Evolutionary conservation across 257 asterid genomes (phyloP).

Genomic region (Gentiana straminea): DNA sequence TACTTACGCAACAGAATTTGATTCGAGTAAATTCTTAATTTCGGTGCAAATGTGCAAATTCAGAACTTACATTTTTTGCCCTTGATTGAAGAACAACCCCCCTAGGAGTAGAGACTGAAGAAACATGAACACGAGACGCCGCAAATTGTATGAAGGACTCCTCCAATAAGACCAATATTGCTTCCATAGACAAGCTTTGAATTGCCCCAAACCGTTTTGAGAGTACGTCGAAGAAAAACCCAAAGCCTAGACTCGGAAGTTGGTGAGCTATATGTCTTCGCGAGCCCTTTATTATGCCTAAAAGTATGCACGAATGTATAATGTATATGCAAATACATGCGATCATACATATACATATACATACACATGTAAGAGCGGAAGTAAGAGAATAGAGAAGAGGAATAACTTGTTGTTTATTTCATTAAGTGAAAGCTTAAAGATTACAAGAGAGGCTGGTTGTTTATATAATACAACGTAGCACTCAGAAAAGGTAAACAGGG

Average conservation of each 20-base stretch:
- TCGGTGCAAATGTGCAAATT: no score
- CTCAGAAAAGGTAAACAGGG: no score
- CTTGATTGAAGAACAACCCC: constrained; percentile 1
- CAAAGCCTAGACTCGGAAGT: constrained; percentile 3
- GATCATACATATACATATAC: no score
- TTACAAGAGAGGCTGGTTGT: no score
- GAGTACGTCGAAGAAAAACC: background rate
- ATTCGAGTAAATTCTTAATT: no score
- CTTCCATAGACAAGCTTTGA: constrained; percentile 9
- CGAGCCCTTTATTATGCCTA: constrained; percentile 7
- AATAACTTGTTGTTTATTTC: no score
- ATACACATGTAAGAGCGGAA: no score
- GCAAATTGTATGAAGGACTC: constrained; percentile 10
- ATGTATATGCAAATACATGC: no score
- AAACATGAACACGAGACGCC: constrained; percentile 3
- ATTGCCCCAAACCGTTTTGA: constrained; percentile 9
- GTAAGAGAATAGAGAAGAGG: no score
- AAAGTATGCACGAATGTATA: background rate
- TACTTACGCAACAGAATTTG: no score
- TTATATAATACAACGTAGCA: no score
- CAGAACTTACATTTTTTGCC: constrained; percentile 2
- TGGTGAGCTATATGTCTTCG: constrained; percentile 6
- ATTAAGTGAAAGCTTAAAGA: no score
- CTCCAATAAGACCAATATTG: constrained; percentile 10
- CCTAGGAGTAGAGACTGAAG: constrained; percentile 4